A percentile compares a stretch with the other conserved stretches of the same genome.
Conservation (phyloP, 768 basidiomycete genomes). For the Cubamyces sp. region DNA sequence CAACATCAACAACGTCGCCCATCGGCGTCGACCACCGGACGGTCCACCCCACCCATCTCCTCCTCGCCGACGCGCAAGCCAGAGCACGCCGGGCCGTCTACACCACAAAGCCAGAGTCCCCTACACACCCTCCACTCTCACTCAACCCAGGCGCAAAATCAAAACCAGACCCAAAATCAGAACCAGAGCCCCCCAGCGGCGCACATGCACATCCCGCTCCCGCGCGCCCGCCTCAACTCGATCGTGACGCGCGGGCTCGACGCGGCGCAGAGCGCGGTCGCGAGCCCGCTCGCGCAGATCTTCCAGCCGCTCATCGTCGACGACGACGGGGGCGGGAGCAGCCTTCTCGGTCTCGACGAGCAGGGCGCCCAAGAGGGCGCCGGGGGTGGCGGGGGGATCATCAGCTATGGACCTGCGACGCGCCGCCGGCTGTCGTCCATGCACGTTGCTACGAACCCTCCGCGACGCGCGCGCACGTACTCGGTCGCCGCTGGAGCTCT, state of each 20-base stretch:
- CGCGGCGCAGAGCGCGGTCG: slow-evolving; percentile 40
- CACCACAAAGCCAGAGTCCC: background rate
- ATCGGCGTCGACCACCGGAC: slow-evolving; percentile 4
- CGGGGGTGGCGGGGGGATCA: slow-evolving; percentile 16
- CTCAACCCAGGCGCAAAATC: slow-evolving; percentile 8
- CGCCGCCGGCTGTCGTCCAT: slow-evolving; percentile 45
- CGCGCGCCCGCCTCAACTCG: slow-evolving; percentile 49
- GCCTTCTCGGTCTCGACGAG: slow-evolving; percentile 1
- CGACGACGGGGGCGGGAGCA: slow-evolving; percentile 44
- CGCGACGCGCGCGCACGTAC: slow-evolving; percentile 21
- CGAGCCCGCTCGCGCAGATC: slow-evolving; percentile 74
- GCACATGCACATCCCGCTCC: slow-evolving; percentile 22
- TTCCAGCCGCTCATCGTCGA: slow-evolving; percentile 70
- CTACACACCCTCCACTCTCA: background rate
- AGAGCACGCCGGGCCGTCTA: slow-evolving; percentile 1
- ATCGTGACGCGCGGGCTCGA: slow-evolving; percentile 44
- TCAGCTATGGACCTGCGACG: slow-evolving; percentile 46
- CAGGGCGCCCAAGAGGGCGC: background rate
- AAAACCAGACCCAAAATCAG: slow-evolving; percentile 2
- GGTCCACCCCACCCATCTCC: slow-evolving; percentile 9
- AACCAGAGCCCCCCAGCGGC: slow-evolving; percentile 19
- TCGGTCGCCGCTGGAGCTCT: background rate
- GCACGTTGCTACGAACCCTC: slow-evolving; percentile 23
- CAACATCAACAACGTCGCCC: slow-evolving; percentile 11
- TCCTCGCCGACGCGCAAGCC: slow-evolving; percentile 9